Conservation (phyloP, 2,329 filamentous ascomycete genomes). For the Pseudocercospora ulei region DNA sequence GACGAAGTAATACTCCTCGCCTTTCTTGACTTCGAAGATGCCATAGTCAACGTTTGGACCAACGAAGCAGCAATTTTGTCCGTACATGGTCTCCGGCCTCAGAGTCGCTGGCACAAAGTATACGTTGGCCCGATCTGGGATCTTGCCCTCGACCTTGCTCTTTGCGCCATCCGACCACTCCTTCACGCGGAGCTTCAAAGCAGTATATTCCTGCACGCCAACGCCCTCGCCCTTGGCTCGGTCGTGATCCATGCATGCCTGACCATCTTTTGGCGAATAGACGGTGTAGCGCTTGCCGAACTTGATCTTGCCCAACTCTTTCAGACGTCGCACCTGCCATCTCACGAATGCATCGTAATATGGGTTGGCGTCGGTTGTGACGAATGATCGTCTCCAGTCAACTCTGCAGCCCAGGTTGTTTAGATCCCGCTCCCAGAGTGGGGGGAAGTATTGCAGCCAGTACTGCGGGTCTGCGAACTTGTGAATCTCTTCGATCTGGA, state of each 20-base stretch:
- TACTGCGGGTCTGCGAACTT: constrained; percentile 82
- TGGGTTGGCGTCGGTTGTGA: constrained; percentile 92
- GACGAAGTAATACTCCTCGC: constrained; percentile 66
- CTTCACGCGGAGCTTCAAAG: constrained; percentile 78
- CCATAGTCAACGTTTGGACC: constrained; percentile 84
- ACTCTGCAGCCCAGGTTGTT: constrained; percentile 75
- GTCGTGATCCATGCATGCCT: constrained; percentile 83
- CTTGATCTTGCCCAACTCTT: constrained; percentile 83
- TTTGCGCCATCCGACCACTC: constrained; percentile 75
- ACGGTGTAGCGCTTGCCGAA: constrained; percentile 90
- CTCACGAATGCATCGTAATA: constrained; percentile 92
- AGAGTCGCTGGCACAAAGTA: constrained; percentile 89
- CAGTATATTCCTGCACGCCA: constrained; percentile 83
- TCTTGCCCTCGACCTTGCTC: constrained; percentile 61
- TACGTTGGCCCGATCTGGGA: constrained; percentile 68
- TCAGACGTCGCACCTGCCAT: constrained; percentile 94
- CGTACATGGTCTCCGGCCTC: constrained; percentile 96
- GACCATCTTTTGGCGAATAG: constrained; percentile 80
- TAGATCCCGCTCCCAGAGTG: constrained; percentile 67
- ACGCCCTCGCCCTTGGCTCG: constrained; percentile 70
- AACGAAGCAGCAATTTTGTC: constrained; percentile 91
- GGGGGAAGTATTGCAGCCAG: constrained; percentile 88
- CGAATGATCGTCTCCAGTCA: constrained; percentile 85
- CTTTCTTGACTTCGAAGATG: constrained; percentile 59
- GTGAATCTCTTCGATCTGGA: constrained; percentile 80